A percentile compares a stretch with the other conserved stretches of the same genome.
These are phyloP conservation scores for Aspergillus jensenii DNA, from an alignment of 2,329 filamentous ascomycete genomes.

Conservation along the genomic window DNA sequence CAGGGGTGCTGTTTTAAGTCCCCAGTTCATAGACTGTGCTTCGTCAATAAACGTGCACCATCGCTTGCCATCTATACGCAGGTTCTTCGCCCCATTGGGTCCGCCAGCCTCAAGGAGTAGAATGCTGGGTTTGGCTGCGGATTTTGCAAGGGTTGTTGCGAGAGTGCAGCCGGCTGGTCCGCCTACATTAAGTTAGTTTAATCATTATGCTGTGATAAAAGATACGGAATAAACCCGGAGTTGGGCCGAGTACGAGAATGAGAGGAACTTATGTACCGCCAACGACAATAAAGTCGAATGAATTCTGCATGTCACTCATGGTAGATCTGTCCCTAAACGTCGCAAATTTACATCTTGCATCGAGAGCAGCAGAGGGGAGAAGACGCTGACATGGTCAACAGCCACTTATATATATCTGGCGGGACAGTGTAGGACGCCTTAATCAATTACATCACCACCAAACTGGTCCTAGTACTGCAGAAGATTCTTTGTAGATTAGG, in stretches of 20 bases:
- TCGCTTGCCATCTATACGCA: slow-evolving; percentile 56
- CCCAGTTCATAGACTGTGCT: slow-evolving; percentile 53
- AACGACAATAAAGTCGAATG: neutral
- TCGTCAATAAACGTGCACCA: slow-evolving; percentile 48
- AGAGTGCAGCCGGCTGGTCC: slow-evolving; percentile 61
- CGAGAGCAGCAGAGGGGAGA: too few relatives aligned
- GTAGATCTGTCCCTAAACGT: too few relatives aligned
- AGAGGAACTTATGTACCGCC: neutral
- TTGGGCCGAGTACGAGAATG: neutral
- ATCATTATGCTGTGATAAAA: neutral
- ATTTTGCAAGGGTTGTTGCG: slow-evolving; percentile 53
- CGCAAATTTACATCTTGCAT: too few relatives aligned
- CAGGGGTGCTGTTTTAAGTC: slow-evolving; percentile 52
- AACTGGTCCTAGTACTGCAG: too few relatives aligned
- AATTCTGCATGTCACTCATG: too few relatives aligned
- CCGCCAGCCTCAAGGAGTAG: slow-evolving; percentile 63
- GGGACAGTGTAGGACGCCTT: too few relatives aligned
- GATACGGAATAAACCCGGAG: too few relatives aligned
- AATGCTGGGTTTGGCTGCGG: slow-evolving; percentile 50
- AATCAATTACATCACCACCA: too few relatives aligned
- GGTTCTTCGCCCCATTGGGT: slow-evolving; percentile 47
- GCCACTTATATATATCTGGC: too few relatives aligned
- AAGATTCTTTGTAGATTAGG: too few relatives aligned
- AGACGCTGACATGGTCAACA: too few relatives aligned
- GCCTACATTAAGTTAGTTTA: slow-evolving; percentile 34